Conservation (phyloP, 768 basidiomycete species). For the Leucocoprinus birnbaumii region DNA sequence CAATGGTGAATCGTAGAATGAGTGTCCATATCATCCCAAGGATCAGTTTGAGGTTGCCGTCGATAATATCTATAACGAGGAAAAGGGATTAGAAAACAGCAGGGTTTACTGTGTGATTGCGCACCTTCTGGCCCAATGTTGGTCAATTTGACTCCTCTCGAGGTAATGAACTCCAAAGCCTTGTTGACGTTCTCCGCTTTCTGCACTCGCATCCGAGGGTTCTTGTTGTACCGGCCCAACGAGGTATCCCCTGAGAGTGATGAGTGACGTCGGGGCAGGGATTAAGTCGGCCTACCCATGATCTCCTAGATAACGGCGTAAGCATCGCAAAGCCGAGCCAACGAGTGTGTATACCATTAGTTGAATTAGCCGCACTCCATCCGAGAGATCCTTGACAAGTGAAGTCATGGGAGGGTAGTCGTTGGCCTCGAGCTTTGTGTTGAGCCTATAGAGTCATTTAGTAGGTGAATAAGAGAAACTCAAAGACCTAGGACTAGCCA, state of each 20-base stretch:
- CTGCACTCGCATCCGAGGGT: conserved; percentile 89
- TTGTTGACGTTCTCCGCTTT: conserved; percentile 98
- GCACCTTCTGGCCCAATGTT: conserved; percentile 96
- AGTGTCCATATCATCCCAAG: conserved; percentile 99
- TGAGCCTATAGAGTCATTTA: conserved; percentile 61
- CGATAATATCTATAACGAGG: conserved; percentile 80
- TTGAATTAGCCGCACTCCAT: conserved; percentile 94
- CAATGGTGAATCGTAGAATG: conserved; percentile 95
- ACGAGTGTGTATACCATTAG: conserved; percentile 65
- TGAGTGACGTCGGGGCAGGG: neutral
- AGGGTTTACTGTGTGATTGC: conserved; percentile 5
- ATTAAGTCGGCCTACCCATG: conserved; percentile 60
- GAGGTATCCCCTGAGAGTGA: conserved; percentile 70
- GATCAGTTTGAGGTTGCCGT: conserved; percentile 97
- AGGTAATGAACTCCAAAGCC: conserved; percentile 93
- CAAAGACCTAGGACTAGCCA: conserved; percentile 48
- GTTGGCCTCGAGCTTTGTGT: conserved; percentile 87
- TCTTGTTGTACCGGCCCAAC: conserved; percentile 92
- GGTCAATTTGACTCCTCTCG: conserved; percentile 90
- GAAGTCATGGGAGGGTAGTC: conserved; percentile 88
- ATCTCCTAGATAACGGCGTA: conserved; percentile 66
- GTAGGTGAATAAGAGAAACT: conserved; percentile 1
- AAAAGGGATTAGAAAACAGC: conserved; percentile 3
- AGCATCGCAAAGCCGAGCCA: neutral
- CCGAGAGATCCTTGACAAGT: conserved; percentile 86